Percentiles rank a stretch among this genome's conserved stretches.
Evolutionary conservation across 495 filamentous ascomycete species (phyloP).

Genomic region (Xylaria grammica): DNA sequence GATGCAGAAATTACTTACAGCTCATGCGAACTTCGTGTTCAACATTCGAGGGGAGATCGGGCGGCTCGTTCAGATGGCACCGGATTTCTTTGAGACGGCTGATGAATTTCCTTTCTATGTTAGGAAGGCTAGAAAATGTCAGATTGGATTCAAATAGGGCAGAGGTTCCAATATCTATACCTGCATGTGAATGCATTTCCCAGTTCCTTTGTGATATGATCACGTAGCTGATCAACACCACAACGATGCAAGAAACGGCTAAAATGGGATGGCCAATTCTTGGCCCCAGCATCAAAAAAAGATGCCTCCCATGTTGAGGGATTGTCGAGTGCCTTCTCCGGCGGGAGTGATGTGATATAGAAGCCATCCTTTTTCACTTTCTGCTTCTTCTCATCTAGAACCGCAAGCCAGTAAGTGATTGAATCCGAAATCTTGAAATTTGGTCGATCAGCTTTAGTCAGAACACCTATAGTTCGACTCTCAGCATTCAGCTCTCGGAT

Average conservation of each 20-base stretch:
- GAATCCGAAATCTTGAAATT: conserved; percentile 41
- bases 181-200: conserved; percentile 61
- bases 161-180: conserved; percentile 29
- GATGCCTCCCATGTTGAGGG: conserved; percentile 59
- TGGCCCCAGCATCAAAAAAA: conserved; percentile 54
- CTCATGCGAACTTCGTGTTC: conserved; percentile 47
- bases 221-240: conserved; percentile 61
- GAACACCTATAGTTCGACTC: conserved; percentile 67
- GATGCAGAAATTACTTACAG: conserved; percentile 1
- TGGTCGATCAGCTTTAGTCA: conserved; percentile 75
- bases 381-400: conserved; percentile 61
- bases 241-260: conserved; percentile 50
- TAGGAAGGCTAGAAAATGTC: conserved; percentile 52
- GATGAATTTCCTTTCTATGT: conserved; percentile 60
- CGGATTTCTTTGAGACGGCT: conserved; percentile 50
- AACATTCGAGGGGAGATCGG: conserved; percentile 55
- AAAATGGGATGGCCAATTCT: conserved; percentile 50
- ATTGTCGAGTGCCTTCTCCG: conserved; percentile 44
- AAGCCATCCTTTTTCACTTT: conserved; percentile 60
- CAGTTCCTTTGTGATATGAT: conserved; percentile 58
- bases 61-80: conserved; percentile 50
- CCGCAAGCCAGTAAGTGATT: conserved; percentile 57
- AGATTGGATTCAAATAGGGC: not conserved
- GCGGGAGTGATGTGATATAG: conserved; percentile 59
- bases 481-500: conserved; percentile 60